Evolutionary conservation across 495 filamentous ascomycete species (phyloP).

Genomic region (Aspergillus sclerotioniger): DNA sequence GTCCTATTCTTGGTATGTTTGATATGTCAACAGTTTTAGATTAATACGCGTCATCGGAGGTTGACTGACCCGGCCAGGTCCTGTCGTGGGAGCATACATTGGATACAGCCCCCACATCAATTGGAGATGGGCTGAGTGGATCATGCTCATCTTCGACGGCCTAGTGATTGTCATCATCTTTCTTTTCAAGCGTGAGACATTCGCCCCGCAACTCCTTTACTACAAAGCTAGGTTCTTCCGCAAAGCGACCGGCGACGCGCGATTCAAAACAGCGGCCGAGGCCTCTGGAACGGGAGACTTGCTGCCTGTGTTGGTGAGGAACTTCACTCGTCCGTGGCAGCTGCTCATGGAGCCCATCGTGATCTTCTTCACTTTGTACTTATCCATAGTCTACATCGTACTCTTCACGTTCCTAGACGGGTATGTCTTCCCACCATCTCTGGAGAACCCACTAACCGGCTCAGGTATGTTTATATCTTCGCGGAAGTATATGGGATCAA

Average conservation of each 20-base stretch:
- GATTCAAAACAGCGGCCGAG: constrained; percentile 39
- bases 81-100: neutral
- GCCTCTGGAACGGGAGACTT: constrained; percentile 27
- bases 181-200: constrained; percentile 47
- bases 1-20: neutral
- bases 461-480: constrained; percentile 50
- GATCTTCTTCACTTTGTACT: constrained; percentile 50
- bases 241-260: constrained; percentile 35
- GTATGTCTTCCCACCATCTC: constrained; percentile 26
- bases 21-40: too few relatives aligned
- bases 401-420: constrained; percentile 61
- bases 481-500: constrained; percentile 50
- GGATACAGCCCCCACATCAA: constrained; percentile 18
- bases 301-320: constrained; percentile 24
- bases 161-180: constrained; percentile 32
- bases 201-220: constrained; percentile 42
- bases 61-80: neutral
- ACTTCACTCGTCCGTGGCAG: constrained; percentile 39
- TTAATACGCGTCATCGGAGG: too few relatives aligned
- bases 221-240: constrained; percentile 47
- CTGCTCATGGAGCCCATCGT: constrained; percentile 43
- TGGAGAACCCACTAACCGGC: neutral
- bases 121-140: constrained; percentile 48
- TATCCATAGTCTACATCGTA: constrained; percentile 58
- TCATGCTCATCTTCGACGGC: constrained; percentile 41